Conservation (phyloP, 2,329 filamentous ascomycete species). For the Fusarium sp. region DNA sequence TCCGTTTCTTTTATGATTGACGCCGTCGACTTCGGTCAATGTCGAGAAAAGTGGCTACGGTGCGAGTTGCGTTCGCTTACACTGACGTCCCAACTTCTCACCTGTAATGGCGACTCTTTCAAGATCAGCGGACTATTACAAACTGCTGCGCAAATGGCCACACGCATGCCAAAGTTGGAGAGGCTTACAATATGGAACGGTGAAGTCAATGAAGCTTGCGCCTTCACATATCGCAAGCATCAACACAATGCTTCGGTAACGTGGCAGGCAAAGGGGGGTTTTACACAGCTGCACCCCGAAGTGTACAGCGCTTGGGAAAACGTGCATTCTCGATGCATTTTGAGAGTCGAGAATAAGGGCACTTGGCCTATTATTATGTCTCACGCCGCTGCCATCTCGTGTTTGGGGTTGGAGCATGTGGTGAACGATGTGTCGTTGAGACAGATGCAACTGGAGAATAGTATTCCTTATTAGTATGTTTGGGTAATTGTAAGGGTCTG, state of each 20-base stretch:
- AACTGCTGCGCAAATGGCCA: neutral
- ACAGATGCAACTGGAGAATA: constrained; percentile 22
- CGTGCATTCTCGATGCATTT: neutral
- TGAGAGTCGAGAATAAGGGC: neutral
- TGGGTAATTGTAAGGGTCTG: too few species aligned
- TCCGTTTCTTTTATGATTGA: constrained; percentile 1
- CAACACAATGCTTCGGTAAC: neutral
- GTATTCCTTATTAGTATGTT: neutral
- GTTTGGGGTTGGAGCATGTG: constrained; percentile 13
- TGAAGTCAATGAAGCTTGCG: neutral
- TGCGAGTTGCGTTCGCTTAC: neutral
- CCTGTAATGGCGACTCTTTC: neutral
- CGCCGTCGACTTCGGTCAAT: neutral
- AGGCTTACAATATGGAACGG: constrained; percentile 16
- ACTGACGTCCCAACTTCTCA: neutral
- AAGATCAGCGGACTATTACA: neutral
- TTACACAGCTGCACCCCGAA: neutral
- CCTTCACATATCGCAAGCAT: constrained; percentile 5
- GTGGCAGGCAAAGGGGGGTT: constrained; percentile 17
- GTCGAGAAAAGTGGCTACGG: neutral
- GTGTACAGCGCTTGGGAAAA: neutral
- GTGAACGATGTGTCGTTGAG: constrained; percentile 3
- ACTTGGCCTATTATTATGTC: constrained; percentile 1
- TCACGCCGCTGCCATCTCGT: constrained; percentile 20
- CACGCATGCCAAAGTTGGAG: constrained; percentile 13